Percentiles rank a stretch among this genome's conserved stretches.
phyloP scores from a whole-genome alignment of 1,284 basidiomycete species.

The Rhodotorula glutinis region DNA sequence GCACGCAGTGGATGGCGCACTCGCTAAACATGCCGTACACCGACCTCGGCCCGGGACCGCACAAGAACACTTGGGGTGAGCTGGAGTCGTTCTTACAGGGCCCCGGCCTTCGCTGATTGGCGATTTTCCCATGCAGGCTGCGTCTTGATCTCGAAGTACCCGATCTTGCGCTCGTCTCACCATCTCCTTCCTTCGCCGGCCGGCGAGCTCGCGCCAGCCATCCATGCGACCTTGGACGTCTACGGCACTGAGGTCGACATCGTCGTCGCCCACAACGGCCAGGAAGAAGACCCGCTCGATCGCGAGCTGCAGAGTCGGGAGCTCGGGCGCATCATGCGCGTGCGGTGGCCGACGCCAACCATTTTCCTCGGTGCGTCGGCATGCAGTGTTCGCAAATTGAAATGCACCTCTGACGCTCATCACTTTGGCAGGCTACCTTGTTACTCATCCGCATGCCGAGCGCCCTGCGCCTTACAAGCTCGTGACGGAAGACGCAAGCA shows the following conservation, averaged over 20 bases:
- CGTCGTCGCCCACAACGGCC: constrained; percentile 86
- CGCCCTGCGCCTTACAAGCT: constrained; percentile 82
- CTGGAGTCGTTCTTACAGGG: too few species aligned
- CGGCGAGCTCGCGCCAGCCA: constrained; percentile 88
- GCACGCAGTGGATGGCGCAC: constrained; percentile 40
- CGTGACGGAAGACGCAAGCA: constrained; percentile 52
- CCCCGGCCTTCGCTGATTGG: too few species aligned
- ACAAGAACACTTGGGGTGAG: constrained; percentile 64
- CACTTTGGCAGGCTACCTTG: constrained; percentile 50
- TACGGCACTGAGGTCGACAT: constrained; percentile 77
- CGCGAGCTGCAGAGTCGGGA: constrained; percentile 81
- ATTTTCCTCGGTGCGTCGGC: constrained; percentile 73
- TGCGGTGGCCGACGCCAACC: constrained; percentile 69
- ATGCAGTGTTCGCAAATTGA: too few species aligned
- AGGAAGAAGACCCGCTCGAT: constrained; percentile 86
- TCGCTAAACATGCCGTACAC: constrained; percentile 48
- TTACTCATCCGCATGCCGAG: constrained; percentile 69
- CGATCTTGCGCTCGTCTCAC: constrained; percentile 83
- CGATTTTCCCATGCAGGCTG: constrained; percentile 51
- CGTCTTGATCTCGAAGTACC: constrained; percentile 81
- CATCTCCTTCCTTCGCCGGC: constrained; percentile 81
- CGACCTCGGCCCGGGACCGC: constrained; percentile 47
- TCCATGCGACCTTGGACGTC: constrained; percentile 80
- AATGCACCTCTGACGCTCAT: not conserved
- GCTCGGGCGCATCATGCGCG: constrained; percentile 73